These are phyloP conservation scores for Debaryomycetaceae sp. DNA, from an alignment of 1,139 yeast genomes.

Conservation along the genomic window DNA sequence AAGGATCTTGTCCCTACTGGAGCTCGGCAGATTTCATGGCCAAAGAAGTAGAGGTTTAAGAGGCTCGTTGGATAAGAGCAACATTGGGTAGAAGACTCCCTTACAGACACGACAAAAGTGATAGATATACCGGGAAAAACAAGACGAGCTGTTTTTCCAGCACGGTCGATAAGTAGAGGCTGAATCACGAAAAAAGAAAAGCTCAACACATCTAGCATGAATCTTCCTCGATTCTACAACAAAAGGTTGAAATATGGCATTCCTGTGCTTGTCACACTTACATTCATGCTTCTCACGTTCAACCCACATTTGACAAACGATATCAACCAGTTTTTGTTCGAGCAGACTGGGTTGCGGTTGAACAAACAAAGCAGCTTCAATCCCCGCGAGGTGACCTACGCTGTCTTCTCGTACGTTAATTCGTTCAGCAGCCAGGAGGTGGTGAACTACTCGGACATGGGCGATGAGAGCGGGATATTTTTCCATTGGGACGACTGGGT, in stretches of 20 bases:
- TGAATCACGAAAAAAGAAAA: too few species aligned
- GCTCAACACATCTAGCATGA: constrained; percentile 2
- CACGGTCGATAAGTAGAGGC: too few species aligned
- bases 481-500: constrained; percentile 48
- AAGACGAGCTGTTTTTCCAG: too few species aligned
- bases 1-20: not conserved
- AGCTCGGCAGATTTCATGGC: too few species aligned
- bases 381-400: constrained; percentile 24
- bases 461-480: constrained; percentile 18
- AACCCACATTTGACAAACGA: constrained; percentile 8
- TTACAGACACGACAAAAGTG: too few species aligned
- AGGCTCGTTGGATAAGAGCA: too few species aligned
- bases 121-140: too few species aligned
- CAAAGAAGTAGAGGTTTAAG: too few species aligned
- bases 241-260: constrained; percentile 17
- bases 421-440: constrained; percentile 8
- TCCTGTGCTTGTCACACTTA: constrained; percentile 13
- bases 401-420: constrained; percentile 17
- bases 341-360: constrained; percentile 19
- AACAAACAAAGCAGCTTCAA: constrained; percentile 23
- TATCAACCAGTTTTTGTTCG: constrained; percentile 21
- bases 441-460: constrained; percentile 6
- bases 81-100: too few species aligned
- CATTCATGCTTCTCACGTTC: constrained; percentile 14
- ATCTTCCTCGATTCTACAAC: constrained; percentile 15